These are phyloP conservation scores for Beauveria caledonica DNA, from an alignment of 2,329 filamentous ascomycete genomes.

Conservation along the genomic window DNA sequence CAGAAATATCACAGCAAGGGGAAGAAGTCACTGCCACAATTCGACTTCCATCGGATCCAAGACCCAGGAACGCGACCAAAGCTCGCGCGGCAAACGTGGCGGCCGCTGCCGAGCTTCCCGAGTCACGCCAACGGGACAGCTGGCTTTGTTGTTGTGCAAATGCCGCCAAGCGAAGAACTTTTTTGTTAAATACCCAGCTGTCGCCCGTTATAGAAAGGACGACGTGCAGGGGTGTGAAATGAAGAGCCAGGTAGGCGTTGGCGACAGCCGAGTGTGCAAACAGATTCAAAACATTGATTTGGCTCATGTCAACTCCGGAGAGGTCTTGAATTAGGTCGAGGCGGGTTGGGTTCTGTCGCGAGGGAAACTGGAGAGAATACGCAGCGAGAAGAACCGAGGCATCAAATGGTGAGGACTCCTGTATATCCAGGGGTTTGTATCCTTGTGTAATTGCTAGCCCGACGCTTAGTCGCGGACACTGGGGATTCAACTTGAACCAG, in stretches of 20 bases:
- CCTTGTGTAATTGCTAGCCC: slow-evolving; percentile 24
- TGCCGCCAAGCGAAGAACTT: slow-evolving; percentile 34
- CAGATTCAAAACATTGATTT: slow-evolving; percentile 26
- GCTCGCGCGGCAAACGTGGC: slow-evolving; percentile 44
- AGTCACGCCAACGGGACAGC: slow-evolving; percentile 38
- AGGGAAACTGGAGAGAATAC: slow-evolving; percentile 30
- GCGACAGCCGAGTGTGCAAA: slow-evolving; percentile 39
- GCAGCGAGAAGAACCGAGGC: slow-evolving; percentile 31
- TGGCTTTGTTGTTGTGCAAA: slow-evolving; percentile 40
- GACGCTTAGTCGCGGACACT: slow-evolving; percentile 19
- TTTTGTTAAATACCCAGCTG: slow-evolving; percentile 49
- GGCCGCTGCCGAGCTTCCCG: slow-evolving; percentile 36
- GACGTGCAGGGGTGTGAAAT: slow-evolving; percentile 50
- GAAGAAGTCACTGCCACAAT: slow-evolving; percentile 12
- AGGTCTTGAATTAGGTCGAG: slow-evolving; percentile 19
- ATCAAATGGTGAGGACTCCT: slow-evolving; percentile 30
- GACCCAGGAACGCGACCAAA: slow-evolving; percentile 36
- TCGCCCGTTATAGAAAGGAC: slow-evolving; percentile 51
- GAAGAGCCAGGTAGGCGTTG: slow-evolving; percentile 48
- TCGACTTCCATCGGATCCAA: slow-evolving; percentile 11
- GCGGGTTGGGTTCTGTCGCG: slow-evolving; percentile 22
- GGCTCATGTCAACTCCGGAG: slow-evolving; percentile 17
- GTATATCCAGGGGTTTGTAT: slow-evolving; percentile 29
- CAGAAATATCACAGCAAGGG: slow-evolving; percentile 32
- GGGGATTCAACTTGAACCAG: slow-evolving; percentile 34